These are phyloP conservation scores for Talaromyces sp. DNA, from an alignment of 2,329 filamentous ascomycete species.

Conservation along the genomic window DNA sequence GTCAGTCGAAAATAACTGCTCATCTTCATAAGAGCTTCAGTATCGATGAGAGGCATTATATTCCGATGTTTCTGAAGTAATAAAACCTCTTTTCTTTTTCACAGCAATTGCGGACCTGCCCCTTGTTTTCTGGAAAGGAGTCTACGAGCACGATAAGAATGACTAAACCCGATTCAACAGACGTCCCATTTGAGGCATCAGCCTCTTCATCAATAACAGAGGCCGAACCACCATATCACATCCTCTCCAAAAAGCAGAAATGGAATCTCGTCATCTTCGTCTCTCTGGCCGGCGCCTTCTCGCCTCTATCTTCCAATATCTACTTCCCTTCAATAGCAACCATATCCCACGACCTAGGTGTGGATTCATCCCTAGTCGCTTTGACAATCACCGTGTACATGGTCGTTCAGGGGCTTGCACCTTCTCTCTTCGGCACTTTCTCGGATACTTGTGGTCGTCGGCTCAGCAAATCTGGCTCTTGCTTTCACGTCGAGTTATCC, in stretches of 20 bases:
- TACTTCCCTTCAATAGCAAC: conserved; percentile 29
- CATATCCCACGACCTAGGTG: conserved; percentile 23
- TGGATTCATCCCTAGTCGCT: conserved; percentile 25
- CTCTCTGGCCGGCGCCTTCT: conserved; percentile 42
- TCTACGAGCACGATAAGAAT: neutral
- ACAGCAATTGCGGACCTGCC: neutral
- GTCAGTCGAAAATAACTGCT: neutral
- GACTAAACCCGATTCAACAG: neutral
- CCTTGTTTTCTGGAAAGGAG: neutral
- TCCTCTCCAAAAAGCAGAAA: conserved; percentile 28
- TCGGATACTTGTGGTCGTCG: conserved; percentile 33
- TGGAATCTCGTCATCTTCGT: conserved; percentile 40
- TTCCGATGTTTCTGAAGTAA: neutral
- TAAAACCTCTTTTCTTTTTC: neutral
- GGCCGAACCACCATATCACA: conserved; percentile 5
- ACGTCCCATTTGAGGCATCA: neutral
- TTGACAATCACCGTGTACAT: conserved; percentile 32
- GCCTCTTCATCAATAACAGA: neutral
- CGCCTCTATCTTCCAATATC: conserved; percentile 43
- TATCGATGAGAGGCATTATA: neutral
- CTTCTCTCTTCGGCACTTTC: conserved; percentile 30
- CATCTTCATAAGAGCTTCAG: neutral
- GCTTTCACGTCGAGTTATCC: conserved; percentile 30
- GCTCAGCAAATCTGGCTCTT: conserved; percentile 32
- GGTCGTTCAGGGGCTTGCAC: conserved; percentile 30